Percentiles rank a stretch among this genome's conserved stretches.
phyloP scores from a whole-genome alignment of 1,284 basidiomycete species.

The Phenoliferia sp. region DNA sequence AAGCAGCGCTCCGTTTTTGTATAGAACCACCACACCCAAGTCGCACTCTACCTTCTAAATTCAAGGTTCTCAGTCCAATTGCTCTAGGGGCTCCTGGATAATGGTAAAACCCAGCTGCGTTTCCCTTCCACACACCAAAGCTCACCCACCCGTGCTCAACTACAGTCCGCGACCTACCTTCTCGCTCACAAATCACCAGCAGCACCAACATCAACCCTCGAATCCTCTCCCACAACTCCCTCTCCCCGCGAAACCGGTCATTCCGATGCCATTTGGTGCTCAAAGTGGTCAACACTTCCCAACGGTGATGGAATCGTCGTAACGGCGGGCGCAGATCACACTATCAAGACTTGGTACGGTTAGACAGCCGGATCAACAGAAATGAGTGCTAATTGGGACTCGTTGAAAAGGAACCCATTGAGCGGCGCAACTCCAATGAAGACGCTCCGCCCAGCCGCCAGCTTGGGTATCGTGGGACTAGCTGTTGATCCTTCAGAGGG shows the following conservation, averaged over 20 bases:
- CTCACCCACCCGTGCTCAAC: neutral
- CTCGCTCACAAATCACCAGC: slow-evolving; percentile 3
- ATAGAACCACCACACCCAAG: too few relatives aligned
- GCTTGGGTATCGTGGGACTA: slow-evolving; percentile 29
- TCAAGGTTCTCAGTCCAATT: too few relatives aligned
- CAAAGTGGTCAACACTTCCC: slow-evolving; percentile 8
- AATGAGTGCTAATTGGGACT: neutral
- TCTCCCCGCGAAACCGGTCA: slow-evolving; percentile 11
- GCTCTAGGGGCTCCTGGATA: neutral
- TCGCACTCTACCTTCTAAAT: too few relatives aligned
- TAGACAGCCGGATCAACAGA: too few relatives aligned
- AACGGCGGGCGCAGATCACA: slow-evolving; percentile 22
- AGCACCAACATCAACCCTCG: neutral
- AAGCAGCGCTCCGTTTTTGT: too few relatives aligned
- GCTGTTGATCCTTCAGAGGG: slow-evolving; percentile 21
- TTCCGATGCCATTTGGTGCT: slow-evolving; percentile 24
- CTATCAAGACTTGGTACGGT: slow-evolving; percentile 25
- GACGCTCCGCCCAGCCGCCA: slow-evolving; percentile 19
- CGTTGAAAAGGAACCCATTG: slow-evolving; percentile 14
- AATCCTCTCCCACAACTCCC: neutral
- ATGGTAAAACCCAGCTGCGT: neutral
- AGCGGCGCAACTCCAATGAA: slow-evolving; percentile 2
- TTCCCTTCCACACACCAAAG: neutral
- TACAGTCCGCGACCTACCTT: slow-evolving; percentile 25
- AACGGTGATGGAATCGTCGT: slow-evolving; percentile 20